Conservation (phyloP, 345 rosid genomes). For the Reutealis trisperma region DNA sequence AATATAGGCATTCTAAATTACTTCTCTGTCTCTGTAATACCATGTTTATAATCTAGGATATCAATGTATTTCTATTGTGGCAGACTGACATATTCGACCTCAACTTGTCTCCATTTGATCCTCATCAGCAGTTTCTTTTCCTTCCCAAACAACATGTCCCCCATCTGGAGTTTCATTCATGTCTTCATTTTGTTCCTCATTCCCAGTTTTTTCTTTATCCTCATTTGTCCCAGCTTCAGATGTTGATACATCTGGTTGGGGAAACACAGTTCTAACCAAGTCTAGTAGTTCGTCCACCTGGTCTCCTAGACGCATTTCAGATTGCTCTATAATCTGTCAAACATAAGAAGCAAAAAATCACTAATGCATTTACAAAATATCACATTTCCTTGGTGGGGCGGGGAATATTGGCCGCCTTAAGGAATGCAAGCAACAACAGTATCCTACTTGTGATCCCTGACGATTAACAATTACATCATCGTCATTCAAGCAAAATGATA, state of each 20-base stretch:
- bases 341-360: neutral
- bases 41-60: neutral
- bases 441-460: neutral
- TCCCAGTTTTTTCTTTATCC: neutral
- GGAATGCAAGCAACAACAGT: neutral
- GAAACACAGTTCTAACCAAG: slow-evolving; percentile 7
- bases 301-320: slow-evolving; percentile 4
- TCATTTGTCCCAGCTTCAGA: neutral
- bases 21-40: neutral
- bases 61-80: neutral
- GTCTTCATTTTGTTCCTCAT: neutral
- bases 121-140: neutral
- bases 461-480: neutral
- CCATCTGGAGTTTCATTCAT: neutral
- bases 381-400: neutral
- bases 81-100: neutral
- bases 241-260: slow-evolving; percentile 1
- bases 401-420: neutral
- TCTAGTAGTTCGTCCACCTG: slow-evolving; percentile 2
- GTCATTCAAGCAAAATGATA: neutral
- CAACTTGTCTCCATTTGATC: neutral
- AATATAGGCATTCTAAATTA: neutral
- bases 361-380: neutral
- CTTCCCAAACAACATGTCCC: neutral
- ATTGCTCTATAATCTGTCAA: slow-evolving; percentile 14